phyloP scores from a whole-genome alignment of 192 early-diverging fungal species.

The Irineochytrium annulatum region DNA sequence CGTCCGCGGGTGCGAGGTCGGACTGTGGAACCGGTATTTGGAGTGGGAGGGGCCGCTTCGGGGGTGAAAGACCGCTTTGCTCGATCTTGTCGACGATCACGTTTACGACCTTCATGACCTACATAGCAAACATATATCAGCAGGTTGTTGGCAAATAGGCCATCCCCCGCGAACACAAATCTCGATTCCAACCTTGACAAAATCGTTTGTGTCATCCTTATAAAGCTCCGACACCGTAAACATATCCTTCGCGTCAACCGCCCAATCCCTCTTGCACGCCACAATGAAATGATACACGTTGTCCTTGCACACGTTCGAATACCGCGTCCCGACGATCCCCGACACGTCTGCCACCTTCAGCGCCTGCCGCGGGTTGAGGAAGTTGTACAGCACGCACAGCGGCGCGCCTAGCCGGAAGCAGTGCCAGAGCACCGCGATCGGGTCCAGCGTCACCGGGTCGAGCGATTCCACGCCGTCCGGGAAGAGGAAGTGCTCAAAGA shows the following conservation, averaged over 20 bases:
- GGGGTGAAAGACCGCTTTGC: slow-evolving; percentile 56
- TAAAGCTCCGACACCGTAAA: slow-evolving; percentile 85
- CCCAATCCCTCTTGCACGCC: slow-evolving; percentile 74
- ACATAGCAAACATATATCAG: background rate
- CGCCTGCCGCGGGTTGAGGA: slow-evolving; percentile 23
- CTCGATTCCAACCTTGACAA: slow-evolving; percentile 74
- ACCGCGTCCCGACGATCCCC: slow-evolving; percentile 6
- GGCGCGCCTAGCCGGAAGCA: slow-evolving; percentile 50
- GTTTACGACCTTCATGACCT: slow-evolving; percentile 81
- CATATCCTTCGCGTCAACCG: slow-evolving; percentile 65
- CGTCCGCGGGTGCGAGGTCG: slow-evolving; percentile 51
- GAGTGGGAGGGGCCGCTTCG: slow-evolving; percentile 42
- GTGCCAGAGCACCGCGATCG: slow-evolving; percentile 38
- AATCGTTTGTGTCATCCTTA: slow-evolving; percentile 92
- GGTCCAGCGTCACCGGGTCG: slow-evolving; percentile 27
- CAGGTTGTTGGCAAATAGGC: background rate
- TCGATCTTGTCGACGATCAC: slow-evolving; percentile 76
- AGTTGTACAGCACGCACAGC: slow-evolving; percentile 47
- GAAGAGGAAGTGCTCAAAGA: slow-evolving; percentile 52
- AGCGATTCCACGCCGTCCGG: slow-evolving; percentile 32
- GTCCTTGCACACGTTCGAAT: slow-evolving; percentile 71
- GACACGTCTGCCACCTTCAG: slow-evolving; percentile 37
- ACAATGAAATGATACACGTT: slow-evolving; percentile 83
- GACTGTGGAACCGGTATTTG: slow-evolving; percentile 14
- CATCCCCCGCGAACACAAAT: background rate